Evolutionary conservation across 441 rosid species (phyloP), one percentile per base, ranked within the genome.

Genomic region (Lepidium campestre): DNA sequence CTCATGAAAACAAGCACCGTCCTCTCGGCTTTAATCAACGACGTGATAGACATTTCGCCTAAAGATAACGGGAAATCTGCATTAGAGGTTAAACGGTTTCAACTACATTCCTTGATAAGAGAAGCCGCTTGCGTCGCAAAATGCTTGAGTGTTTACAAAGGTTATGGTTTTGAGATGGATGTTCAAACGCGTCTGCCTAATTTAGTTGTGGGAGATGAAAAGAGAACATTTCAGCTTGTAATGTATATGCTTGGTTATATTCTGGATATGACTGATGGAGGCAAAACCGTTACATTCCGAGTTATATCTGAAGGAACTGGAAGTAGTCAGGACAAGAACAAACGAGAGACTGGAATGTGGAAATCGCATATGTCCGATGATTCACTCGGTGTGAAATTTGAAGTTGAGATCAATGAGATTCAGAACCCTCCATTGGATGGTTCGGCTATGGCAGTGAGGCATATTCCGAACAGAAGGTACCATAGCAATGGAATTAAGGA

Each of bases 231-330:
- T 69, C 93, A 87, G 78, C 87, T 87, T 75, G 82, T 87, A 68
- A 76, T 85, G 78, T 86, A 87, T 63, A 79, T 87, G 89, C 84
- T 85, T 74, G 93, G 93, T 4, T 81, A 81, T 72, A 80, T 87
- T 59, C 79, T 87, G 75, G 83, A 83, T 65, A 62, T 78, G 61
- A 73, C 80, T 57, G 79, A 74, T 37, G 78, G 81, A 31, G 68
- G 69, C 45, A 87, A 82, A 45, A 62, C 75, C 7, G 82, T 87
- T 20, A 49, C 64, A 3, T 81, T 87, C 29, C 74, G 81, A 47
- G 85, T 83, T 52, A 76, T 74, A 39, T 66, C 70, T 12, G 85
- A 72, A 46, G 78, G 71, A 4, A 73, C 77, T 45, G 49, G 69
- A 19, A 73, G 73, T 62, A 75, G 76, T 53, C 82, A 79, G 67